Percentiles rank a stretch among this genome's conserved stretches.
These are phyloP conservation scores for Eleusine indica DNA, from an alignment of 176 grass and related monocot genomes.

Conservation along the genomic window DNA sequence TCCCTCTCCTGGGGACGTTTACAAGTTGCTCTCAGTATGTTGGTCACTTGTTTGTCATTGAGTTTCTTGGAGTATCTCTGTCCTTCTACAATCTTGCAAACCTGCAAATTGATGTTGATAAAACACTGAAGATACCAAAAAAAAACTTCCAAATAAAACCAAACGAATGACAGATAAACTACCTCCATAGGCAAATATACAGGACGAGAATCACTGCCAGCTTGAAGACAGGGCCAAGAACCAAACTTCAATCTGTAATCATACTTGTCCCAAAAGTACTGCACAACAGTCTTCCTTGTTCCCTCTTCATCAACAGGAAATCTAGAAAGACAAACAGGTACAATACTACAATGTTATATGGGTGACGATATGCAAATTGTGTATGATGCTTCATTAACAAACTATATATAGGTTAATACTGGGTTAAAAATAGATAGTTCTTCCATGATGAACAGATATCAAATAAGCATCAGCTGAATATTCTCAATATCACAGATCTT, in stretches of 20 bases:
- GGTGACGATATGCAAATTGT: neutral
- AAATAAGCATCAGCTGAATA: neutral
- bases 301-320: conserved; percentile 67
- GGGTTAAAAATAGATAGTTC: neutral
- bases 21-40: conserved; percentile 69
- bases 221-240: conserved; percentile 72
- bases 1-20: conserved; percentile 75
- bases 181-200: conserved; percentile 87
- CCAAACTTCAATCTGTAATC: conserved; percentile 43
- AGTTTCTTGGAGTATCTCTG: conserved; percentile 80
- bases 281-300: conserved; percentile 52
- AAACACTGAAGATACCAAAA: neutral
- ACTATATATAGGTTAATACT: neutral
- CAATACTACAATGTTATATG: neutral
- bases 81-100: conserved; percentile 79
- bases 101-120: conserved; percentile 38
- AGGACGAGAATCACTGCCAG: conserved; percentile 68
- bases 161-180: neutral
- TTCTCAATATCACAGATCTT: neutral
- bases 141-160: neutral
- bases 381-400: neutral
- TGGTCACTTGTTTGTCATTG: conserved; percentile 78
- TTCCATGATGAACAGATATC: neutral
- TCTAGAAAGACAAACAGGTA: conserved; percentile 40
- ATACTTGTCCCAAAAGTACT: conserved; percentile 74